A percentile compares a stretch with the other conserved stretches of the same genome.
Evolutionary conservation across 176 grass and related monocot genomes (phyloP).

Genomic region (Carex parvula): DNA sequence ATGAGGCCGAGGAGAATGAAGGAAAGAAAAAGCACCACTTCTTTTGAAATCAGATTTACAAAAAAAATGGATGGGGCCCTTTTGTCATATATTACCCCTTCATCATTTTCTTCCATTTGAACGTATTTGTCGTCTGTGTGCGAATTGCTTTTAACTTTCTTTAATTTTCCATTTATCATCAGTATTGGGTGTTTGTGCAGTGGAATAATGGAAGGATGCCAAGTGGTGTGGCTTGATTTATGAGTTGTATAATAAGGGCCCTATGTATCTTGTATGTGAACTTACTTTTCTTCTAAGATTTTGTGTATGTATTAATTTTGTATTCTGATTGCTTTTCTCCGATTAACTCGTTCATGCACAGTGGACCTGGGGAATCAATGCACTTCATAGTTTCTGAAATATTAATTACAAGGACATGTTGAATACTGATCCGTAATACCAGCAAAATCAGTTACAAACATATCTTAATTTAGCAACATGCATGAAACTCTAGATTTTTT

Average conservation of each 20-base stretch:
- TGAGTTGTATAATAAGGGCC: slow-evolving; percentile 8
- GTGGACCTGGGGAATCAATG: neutral
- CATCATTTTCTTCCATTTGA: slow-evolving; percentile 2
- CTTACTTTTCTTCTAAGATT: neutral
- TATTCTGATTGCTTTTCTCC: neutral
- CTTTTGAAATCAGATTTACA: slow-evolving; percentile 31
- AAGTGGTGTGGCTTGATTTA: slow-evolving; percentile 6
- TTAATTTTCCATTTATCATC: neutral
- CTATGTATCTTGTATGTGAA: slow-evolving; percentile 17
- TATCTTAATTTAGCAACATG: slow-evolving; percentile 2
- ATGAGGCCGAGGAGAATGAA: slow-evolving; percentile 59
- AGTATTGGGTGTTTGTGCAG: neutral
- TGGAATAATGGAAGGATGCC: slow-evolving; percentile 26
- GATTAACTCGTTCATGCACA: neutral
- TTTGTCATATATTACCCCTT: slow-evolving; percentile 6
- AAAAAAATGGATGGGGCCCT: slow-evolving; percentile 13
- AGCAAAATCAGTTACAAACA: neutral
- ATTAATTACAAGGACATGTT: neutral
- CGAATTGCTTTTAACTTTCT: neutral
- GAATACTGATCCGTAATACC: neutral
- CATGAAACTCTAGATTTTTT: neutral
- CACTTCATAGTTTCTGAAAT: neutral
- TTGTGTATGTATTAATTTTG: neutral
- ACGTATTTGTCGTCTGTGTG: neutral
- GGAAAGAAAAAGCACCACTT: slow-evolving; percentile 76